Conservation (phyloP, 1,284 basidiomycete species). For the Erythrobasidium hasegawianum region DNA sequence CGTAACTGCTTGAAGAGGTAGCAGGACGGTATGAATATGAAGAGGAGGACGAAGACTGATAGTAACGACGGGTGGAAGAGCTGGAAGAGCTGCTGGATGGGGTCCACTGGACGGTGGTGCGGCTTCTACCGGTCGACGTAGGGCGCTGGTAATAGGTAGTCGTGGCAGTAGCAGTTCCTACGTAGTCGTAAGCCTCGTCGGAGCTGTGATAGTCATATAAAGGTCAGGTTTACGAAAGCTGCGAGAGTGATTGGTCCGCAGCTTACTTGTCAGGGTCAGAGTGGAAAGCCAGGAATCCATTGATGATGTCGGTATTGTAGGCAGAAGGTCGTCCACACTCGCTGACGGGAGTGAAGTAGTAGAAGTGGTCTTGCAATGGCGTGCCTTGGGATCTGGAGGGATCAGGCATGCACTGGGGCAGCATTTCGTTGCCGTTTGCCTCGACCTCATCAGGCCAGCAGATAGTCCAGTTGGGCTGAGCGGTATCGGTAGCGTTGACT, state of each 20-base stretch:
- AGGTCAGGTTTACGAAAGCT: background rate
- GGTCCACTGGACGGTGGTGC: background rate
- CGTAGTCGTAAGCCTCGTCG: background rate
- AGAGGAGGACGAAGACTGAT: background rate
- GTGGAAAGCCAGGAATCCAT: background rate
- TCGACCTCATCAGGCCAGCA: constrained; percentile 36
- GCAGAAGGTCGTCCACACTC: background rate
- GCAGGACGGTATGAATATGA: background rate
- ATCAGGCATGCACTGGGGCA: background rate
- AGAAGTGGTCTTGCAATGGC: background rate
- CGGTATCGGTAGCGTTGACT: constrained; percentile 22
- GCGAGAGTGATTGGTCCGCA: background rate
- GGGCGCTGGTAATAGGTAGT: background rate
- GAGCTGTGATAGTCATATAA: background rate
- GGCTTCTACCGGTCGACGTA: background rate
- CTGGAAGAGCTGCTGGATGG: background rate
- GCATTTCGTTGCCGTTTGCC: background rate
- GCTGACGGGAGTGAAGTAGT: background rate
- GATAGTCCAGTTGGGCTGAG: constrained; percentile 31
- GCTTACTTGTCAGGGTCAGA: background rate
- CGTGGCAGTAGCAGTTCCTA: background rate
- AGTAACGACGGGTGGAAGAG: background rate
- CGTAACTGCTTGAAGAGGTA: background rate
- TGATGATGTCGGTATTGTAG: background rate
- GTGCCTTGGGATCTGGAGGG: background rate